A percentile compares a stretch with the other conserved stretches of the same genome.
phyloP scores from a whole-genome alignment of 768 basidiomycete species.

The Termitomyces sp. region DNA sequence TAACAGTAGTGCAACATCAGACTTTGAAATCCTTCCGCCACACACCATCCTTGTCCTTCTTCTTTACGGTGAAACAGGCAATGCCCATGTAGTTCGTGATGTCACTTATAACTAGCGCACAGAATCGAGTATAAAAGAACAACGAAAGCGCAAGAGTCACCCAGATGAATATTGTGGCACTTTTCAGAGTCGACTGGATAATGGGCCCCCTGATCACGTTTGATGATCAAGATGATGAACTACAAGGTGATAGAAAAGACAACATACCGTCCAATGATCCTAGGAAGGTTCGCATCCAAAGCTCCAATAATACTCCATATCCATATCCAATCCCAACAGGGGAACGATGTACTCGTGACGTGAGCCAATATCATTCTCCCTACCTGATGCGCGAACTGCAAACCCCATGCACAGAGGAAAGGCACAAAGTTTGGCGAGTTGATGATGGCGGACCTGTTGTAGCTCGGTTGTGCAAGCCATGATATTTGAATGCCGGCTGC shows the following conservation, averaged over 20 bases:
- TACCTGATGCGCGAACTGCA: conserved; percentile 86
- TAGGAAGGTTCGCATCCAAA: conserved; percentile 74
- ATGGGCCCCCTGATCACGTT: conserved; percentile 47
- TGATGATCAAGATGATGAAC: not conserved
- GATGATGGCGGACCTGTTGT: conserved; percentile 60
- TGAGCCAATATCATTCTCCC: conserved; percentile 92
- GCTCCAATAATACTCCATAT: conserved; percentile 73
- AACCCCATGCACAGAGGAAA: conserved; percentile 90
- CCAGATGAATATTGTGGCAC: conserved; percentile 63
- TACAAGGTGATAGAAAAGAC: not conserved
- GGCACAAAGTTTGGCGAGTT: conserved; percentile 77
- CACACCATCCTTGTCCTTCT: conserved; percentile 65
- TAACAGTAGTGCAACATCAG: not conserved
- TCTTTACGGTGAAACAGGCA: conserved; percentile 89
- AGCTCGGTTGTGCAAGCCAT: conserved; percentile 74
- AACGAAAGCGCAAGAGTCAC: conserved; percentile 42
- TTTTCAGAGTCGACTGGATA: conserved; percentile 60
- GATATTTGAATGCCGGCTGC: conserved; percentile 66
- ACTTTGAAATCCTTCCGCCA: conserved; percentile 36
- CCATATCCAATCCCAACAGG: conserved; percentile 85
- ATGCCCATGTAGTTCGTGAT: conserved; percentile 92
- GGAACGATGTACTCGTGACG: conserved; percentile 79
- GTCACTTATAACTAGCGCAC: conserved; percentile 74
- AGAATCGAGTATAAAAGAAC: conserved; percentile 70
- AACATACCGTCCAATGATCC: conserved; percentile 61